phyloP scores from a whole-genome alignment of 768 basidiomycete species.

The Obba rivulosa region DNA sequence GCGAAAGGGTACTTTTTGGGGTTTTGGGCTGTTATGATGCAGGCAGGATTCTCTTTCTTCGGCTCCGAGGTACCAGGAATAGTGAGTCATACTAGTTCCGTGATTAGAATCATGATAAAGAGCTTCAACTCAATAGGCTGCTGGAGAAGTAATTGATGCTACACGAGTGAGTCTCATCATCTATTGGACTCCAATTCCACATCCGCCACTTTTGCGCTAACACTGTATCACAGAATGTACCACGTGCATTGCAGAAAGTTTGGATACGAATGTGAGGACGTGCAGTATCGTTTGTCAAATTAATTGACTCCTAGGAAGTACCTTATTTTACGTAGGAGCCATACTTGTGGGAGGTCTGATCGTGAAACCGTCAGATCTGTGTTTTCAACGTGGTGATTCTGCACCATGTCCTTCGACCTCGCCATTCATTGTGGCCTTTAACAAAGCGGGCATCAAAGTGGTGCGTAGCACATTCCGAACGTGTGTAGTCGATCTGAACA shows the following conservation, averaged over 20 bases:
- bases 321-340: constrained; percentile 37
- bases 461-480: constrained; percentile 19
- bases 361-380: constrained; percentile 12
- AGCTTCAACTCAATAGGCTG: constrained; percentile 13
- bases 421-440: constrained; percentile 44
- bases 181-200: neutral
- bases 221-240: constrained; percentile 18
- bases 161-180: constrained; percentile 11
- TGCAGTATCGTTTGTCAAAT: neutral
- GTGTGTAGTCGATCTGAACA: neutral
- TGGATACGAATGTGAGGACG: constrained; percentile 22
- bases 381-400: too few species aligned
- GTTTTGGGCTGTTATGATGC: constrained; percentile 26
- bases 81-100: constrained; percentile 6
- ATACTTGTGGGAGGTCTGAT: constrained; percentile 40
- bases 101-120: neutral
- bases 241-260: constrained; percentile 19
- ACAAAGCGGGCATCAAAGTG: constrained; percentile 36
- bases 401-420: constrained; percentile 31
- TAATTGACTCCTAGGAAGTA: constrained; percentile 7
- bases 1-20: constrained; percentile 28
- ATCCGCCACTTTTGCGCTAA: neutral
- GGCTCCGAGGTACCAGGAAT: constrained; percentile 30
- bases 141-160: constrained; percentile 25
- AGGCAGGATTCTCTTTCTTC: constrained; percentile 34